phyloP scores from a whole-genome alignment of 2,329 filamentous ascomycete species.

The Sporothrix schenckii region DNA sequence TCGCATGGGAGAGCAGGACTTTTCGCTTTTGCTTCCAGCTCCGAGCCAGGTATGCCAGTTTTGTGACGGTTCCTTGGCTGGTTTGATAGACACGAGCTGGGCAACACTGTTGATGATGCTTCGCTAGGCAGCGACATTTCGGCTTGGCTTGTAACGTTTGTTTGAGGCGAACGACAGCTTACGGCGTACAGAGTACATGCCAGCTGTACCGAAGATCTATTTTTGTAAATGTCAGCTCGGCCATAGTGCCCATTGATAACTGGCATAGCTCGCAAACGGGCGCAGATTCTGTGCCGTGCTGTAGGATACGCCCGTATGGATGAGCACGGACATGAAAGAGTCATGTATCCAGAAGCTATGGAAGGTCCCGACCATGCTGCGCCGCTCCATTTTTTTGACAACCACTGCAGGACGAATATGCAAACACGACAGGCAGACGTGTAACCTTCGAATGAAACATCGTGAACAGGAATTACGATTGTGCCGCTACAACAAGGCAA shows the following conservation, averaged over 20 bases:
- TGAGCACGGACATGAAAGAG: not conserved
- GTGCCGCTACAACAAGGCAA: no score
- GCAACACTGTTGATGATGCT: not conserved
- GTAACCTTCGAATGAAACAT: no score
- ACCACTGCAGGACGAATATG: not conserved
- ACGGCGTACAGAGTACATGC: not conserved
- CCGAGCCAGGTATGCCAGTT: not conserved
- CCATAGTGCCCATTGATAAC: not conserved
- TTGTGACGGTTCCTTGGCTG: not conserved
- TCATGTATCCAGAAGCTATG: not conserved
- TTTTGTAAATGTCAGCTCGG: not conserved
- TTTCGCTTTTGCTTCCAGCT: constrained; percentile 15
- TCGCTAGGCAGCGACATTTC: constrained; percentile 10
- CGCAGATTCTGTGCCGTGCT: not conserved
- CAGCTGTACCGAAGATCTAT: not conserved
- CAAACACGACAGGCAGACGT: no score
- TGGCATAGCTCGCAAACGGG: not conserved
- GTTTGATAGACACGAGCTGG: not conserved
- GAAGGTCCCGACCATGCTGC: not conserved
- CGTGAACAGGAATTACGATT: no score
- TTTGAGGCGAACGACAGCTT: not conserved
- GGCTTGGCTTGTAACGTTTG: not conserved
- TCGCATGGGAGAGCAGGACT: not conserved
- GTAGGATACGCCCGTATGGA: not conserved
- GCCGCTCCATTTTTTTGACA: not conserved